These are phyloP conservation scores for Inga oerstediana DNA, from an alignment of 306 rosid genomes.

Conservation along the genomic window DNA sequence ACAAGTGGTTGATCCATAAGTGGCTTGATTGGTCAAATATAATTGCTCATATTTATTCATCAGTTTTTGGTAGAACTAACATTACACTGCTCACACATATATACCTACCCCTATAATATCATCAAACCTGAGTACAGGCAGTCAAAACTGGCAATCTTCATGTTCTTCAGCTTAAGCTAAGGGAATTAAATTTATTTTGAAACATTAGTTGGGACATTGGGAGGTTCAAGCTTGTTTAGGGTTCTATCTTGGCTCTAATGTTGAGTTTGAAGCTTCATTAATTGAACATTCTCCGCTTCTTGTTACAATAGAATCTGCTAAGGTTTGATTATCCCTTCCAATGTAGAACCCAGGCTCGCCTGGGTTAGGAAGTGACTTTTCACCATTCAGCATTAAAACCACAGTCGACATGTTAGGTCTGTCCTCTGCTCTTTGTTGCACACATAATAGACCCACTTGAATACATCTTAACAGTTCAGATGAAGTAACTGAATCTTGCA, in stretches of 20 bases:
- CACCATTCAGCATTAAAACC: conserved; percentile 37
- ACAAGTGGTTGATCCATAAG: too few species aligned
- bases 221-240: not conserved
- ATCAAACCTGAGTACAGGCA: not conserved
- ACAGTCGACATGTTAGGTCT: conserved; percentile 37
- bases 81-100: not conserved
- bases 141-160: not conserved
- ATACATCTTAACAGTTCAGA: conserved; percentile 17
- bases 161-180: not conserved
- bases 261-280: not conserved
- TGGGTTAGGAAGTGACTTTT: conserved; percentile 25
- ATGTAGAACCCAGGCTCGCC: conserved; percentile 23
- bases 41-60: too few species aligned
- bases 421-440: conserved; percentile 36
- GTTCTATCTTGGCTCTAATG: not conserved
- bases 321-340: not conserved
- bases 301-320: not conserved
- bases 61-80: too few species aligned
- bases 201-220: not conserved
- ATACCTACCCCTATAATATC: too few species aligned
- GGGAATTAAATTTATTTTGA: not conserved
- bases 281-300: not conserved
- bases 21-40: too few species aligned
- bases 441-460: conserved; percentile 33
- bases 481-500: not conserved